These are phyloP conservation scores for Melanomma pulvis-pyrius DNA, from an alignment of 495 filamentous ascomycete species.

Conservation along the genomic window DNA sequence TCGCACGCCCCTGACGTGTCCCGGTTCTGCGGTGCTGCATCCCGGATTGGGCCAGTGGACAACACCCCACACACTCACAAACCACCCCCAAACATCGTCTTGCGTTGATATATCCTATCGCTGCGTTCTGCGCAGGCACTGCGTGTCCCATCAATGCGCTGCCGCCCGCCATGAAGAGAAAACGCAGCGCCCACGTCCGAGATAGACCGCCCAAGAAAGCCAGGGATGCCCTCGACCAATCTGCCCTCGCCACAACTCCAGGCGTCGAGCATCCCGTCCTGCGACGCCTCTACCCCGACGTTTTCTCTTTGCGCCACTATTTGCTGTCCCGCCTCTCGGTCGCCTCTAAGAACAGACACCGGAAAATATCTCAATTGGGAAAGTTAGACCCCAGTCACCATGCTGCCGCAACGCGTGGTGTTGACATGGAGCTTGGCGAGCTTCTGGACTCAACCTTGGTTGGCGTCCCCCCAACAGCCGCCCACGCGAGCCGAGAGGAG, in stretches of 20 bases:
- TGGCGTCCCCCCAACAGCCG: constrained; percentile 47
- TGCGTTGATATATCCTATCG: neutral
- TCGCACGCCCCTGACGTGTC: constrained; percentile 23
- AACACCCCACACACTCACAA: constrained; percentile 24
- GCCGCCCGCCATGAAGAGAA: constrained; percentile 37
- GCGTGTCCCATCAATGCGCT: constrained; percentile 20
- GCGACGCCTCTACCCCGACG: constrained; percentile 69
- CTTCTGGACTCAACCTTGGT: constrained; percentile 73
- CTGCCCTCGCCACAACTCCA: constrained; percentile 35
- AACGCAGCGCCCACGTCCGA: constrained; percentile 28
- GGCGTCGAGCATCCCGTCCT: constrained; percentile 65
- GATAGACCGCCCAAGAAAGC: constrained; percentile 22
- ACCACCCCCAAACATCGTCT: constrained; percentile 1
- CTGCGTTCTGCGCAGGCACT: constrained; percentile 15
- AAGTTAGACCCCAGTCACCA: constrained; percentile 13
- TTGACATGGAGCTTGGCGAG: constrained; percentile 51
- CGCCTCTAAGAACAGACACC: constrained; percentile 56
- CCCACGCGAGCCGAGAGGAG: constrained; percentile 41
- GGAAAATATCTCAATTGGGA: constrained; percentile 48
- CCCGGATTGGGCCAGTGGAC: constrained; percentile 14
- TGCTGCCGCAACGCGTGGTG: constrained; percentile 39
- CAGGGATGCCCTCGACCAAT: constrained; percentile 32
- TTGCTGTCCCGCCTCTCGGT: constrained; percentile 58
- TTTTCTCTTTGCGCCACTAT: constrained; percentile 73
- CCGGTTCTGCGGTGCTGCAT: too few relatives aligned